A percentile compares a stretch with the other conserved stretches of the same genome.
Evolutionary conservation across 495 filamentous ascomycete genomes (phyloP).

Genomic region (Lophiotrema nucula): DNA sequence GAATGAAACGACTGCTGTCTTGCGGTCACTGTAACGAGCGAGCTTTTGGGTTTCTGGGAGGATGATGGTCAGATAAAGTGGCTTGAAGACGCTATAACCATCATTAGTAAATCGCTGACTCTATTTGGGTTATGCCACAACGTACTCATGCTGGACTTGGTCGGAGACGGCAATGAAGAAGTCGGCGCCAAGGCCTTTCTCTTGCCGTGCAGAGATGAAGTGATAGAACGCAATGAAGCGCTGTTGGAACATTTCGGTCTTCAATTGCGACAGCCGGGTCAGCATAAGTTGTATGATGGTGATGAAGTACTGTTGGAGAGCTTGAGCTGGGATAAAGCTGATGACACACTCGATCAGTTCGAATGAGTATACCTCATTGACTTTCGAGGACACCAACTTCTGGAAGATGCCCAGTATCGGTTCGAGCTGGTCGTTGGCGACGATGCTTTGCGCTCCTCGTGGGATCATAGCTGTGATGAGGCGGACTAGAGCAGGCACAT

Average conservation of each 20-base stretch:
- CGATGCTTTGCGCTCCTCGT: conserved; percentile 67
- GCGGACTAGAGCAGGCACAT: conserved; percentile 84
- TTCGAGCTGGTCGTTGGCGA: conserved; percentile 73
- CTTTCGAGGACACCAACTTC: conserved; percentile 70
- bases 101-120: conserved; percentile 1
- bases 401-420: conserved; percentile 90
- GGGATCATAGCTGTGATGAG: conserved; percentile 81
- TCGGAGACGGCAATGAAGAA: conserved; percentile 82
- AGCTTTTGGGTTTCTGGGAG: conserved; percentile 85
- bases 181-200: conserved; percentile 81
- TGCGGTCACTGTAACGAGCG: conserved; percentile 83
- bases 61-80: conserved; percentile 79
- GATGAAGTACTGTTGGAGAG: conserved; percentile 73
- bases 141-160: conserved; percentile 69
- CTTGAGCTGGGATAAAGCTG: conserved; percentile 66
- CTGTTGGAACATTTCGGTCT: conserved; percentile 75
- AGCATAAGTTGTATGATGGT: conserved; percentile 79
- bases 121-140: conserved; percentile 7
- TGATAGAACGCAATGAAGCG: conserved; percentile 91
- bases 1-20: conserved; percentile 86
- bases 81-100: conserved; percentile 68
- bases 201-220: conserved; percentile 72
- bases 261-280: conserved; percentile 70
- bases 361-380: conserved; percentile 76
- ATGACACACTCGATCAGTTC: conserved; percentile 83